phyloP scores from a whole-genome alignment of 176 grass and related monocot genomes.

The Bothriochloa decipiens region DNA sequence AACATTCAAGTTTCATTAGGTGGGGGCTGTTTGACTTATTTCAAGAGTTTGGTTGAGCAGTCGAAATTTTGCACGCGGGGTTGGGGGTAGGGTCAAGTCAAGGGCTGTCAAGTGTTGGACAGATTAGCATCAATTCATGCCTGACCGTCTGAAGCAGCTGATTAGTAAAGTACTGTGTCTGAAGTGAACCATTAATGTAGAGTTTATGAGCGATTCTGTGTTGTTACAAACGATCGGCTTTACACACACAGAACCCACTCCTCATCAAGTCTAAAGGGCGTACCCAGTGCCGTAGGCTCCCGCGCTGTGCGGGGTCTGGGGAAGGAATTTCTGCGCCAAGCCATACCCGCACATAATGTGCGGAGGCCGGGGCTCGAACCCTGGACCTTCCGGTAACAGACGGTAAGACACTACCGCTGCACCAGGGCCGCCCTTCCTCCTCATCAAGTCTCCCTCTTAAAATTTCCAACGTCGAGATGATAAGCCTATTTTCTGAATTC shows the following conservation, averaged over 20 bases:
- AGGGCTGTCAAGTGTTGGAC: not conserved
- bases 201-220: not conserved
- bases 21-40: too few relatives aligned
- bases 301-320: too few relatives aligned
- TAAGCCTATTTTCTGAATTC: not conserved
- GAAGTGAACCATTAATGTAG: not conserved
- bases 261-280: not conserved
- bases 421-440: too few relatives aligned
- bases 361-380: too few relatives aligned
- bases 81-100: too few relatives aligned
- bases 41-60: not conserved
- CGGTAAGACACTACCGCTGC: too few relatives aligned
- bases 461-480: not conserved
- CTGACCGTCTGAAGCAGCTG: slow-evolving; percentile 7
- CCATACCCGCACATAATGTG: too few relatives aligned
- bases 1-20: too few relatives aligned
- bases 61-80: too few relatives aligned
- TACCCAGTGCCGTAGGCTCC: too few relatives aligned
- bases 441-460: not conserved
- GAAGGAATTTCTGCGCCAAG: too few relatives aligned
- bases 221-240: not conserved
- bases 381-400: too few relatives aligned
- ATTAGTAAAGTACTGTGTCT: not conserved
- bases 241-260: slow-evolving; percentile 1
- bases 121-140: not conserved